phyloP scores from a whole-genome alignment of 2,329 filamentous ascomycete species.

The Colletotrichum paranaense region DNA sequence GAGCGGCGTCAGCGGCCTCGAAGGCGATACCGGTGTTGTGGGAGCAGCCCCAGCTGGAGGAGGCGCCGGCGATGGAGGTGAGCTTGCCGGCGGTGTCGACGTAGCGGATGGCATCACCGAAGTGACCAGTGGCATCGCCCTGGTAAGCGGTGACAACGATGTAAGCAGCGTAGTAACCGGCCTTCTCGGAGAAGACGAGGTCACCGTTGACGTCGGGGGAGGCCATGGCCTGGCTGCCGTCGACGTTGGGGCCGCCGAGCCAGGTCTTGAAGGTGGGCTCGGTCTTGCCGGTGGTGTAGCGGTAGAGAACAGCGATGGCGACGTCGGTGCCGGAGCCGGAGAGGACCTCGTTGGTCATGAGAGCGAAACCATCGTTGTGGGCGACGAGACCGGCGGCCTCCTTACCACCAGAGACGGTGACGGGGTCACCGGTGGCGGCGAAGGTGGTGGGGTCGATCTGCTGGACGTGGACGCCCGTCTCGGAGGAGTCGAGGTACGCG shows the following conservation, averaged over 20 bases:
- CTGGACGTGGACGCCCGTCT: conserved; percentile 67
- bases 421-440: conserved; percentile 59
- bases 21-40: conserved; percentile 75
- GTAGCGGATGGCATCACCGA: conserved; percentile 62
- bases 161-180: conserved; percentile 70
- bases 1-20: conserved; percentile 67
- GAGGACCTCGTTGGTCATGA: conserved; percentile 68
- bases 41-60: conserved; percentile 69
- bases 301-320: conserved; percentile 69
- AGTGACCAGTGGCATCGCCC: conserved; percentile 66
- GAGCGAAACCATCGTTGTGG: conserved; percentile 72
- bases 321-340: conserved; percentile 60
- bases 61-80: conserved; percentile 62
- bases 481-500: conserved; percentile 68
- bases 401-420: conserved; percentile 64
- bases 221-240: conserved; percentile 57
- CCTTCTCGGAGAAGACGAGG: conserved; percentile 67
- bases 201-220: conserved; percentile 72
- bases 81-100: conserved; percentile 62
- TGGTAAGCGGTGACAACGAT: conserved; percentile 70
- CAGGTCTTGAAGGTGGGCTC: conserved; percentile 67
- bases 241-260: conserved; percentile 67
- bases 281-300: conserved; percentile 61
- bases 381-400: conserved; percentile 72
- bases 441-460: conserved; percentile 66